phyloP scores from a whole-genome alignment of 805 yeast species.

The Hanseniaspora taiwanica region DNA sequence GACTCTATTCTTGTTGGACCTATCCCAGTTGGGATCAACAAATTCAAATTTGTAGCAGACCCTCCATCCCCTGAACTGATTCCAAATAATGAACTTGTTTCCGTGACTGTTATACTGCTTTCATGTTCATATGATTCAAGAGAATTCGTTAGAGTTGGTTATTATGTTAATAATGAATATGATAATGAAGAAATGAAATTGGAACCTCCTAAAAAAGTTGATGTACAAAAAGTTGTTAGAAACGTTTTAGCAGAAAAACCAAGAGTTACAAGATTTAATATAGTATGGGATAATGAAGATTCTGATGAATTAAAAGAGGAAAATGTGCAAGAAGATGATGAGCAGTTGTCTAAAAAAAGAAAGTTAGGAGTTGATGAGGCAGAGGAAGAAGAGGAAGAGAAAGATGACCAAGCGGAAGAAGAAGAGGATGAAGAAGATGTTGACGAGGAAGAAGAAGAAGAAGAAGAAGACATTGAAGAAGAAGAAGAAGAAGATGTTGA shows the following conservation, averaged over 20 bases:
- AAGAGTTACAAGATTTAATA: constrained; percentile 89
- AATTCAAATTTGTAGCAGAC: constrained; percentile 85
- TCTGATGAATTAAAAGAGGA: constrained; percentile 51
- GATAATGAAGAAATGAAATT: constrained; percentile 87
- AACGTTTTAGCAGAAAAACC: constrained; percentile 96
- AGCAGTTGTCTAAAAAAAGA: constrained; percentile 16
- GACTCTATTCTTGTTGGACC: constrained; percentile 98
- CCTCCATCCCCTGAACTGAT: constrained; percentile 94
- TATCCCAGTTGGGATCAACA: constrained; percentile 93
- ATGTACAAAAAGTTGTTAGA: constrained; percentile 85
- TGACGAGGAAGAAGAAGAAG: constrained; percentile 28
- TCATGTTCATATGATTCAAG: constrained; percentile 89
- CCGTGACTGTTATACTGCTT: constrained; percentile 85
- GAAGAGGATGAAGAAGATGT: constrained; percentile 31
- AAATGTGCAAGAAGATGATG: constrained; percentile 41
- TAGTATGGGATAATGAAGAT: constrained; percentile 84
- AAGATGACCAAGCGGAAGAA: constrained; percentile 31
- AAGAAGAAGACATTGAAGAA: constrained; percentile 29
- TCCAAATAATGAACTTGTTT: constrained; percentile 90
- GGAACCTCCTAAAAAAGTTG: constrained; percentile 87
- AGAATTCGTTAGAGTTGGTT: constrained; percentile 94
- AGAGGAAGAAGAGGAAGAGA: constrained; percentile 35
- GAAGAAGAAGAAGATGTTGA: constrained; percentile 25
- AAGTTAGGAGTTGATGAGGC: constrained; percentile 22
- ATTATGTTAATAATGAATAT: constrained; percentile 94